Evolutionary conservation across 2,329 filamentous ascomycete genomes (phyloP).

Genomic region (Akanthomyces dipterigenus): DNA sequence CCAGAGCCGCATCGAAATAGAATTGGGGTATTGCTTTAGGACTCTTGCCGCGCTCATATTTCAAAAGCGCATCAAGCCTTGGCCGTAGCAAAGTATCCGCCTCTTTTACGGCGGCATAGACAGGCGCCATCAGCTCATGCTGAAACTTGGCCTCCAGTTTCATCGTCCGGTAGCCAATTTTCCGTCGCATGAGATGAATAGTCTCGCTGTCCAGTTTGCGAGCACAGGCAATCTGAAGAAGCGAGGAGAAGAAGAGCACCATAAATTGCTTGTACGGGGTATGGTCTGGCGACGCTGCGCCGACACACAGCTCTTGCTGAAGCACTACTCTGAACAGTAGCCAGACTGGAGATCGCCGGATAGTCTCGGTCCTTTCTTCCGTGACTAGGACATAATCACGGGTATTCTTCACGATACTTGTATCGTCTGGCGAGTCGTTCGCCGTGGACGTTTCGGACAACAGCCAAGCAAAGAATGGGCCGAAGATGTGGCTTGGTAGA

Average conservation of each 20-base stretch:
- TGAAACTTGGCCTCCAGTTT: slow-evolving; percentile 28
- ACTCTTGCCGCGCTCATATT: no score
- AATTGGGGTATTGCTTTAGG: not conserved
- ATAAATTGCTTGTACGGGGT: slow-evolving; percentile 45
- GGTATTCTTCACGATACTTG: slow-evolving; percentile 1
- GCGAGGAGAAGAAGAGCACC: slow-evolving; percentile 33
- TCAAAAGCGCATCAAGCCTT: no score
- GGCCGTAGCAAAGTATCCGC: not conserved
- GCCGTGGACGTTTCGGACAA: not conserved
- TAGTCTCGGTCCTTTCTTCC: not conserved
- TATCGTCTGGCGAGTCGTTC: not conserved
- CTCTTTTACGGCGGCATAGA: not conserved
- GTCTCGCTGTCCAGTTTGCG: slow-evolving; percentile 19
- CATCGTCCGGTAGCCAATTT: slow-evolving; percentile 33
- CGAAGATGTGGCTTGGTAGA: not conserved
- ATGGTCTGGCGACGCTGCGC: not conserved
- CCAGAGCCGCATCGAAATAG: not conserved
- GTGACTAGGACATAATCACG: not conserved
- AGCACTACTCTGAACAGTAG: slow-evolving; percentile 43
- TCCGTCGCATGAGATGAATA: slow-evolving; percentile 35
- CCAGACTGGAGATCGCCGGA: slow-evolving; percentile 42
- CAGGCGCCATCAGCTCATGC: slow-evolving; percentile 12
- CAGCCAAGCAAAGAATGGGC: not conserved
- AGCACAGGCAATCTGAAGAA: slow-evolving; percentile 24
- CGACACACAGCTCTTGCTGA: slow-evolving; percentile 25